Evolutionary conservation across 2,329 filamentous ascomycete genomes (phyloP).

Genomic region (Aspergillus sp.): DNA sequence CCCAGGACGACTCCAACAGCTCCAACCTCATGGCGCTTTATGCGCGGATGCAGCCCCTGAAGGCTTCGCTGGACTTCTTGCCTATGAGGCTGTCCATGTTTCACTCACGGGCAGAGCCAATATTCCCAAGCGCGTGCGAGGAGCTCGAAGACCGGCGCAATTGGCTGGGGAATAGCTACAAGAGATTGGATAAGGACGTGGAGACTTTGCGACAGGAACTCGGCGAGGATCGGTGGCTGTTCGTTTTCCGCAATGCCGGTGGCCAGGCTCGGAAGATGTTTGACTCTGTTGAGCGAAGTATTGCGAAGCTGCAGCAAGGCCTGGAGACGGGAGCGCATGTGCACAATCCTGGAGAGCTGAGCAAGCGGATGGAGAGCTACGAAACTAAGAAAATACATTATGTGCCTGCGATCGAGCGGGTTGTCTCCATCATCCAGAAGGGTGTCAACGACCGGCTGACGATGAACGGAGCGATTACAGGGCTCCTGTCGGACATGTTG

Average conservation of each 20-base stretch:
- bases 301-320: conserved; percentile 69
- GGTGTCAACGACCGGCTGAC: conserved; percentile 93
- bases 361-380: conserved; percentile 83
- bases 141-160: conserved; percentile 70
- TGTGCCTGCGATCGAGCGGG: conserved; percentile 81
- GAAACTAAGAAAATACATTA: conserved; percentile 94
- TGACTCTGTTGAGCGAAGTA: conserved; percentile 82
- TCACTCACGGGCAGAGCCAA: conserved; percentile 61
- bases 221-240: conserved; percentile 90
- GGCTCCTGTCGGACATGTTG: conserved; percentile 76
- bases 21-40: conserved; percentile 82
- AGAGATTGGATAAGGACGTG: conserved; percentile 79
- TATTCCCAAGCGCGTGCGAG: conserved; percentile 84
- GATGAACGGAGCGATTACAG: conserved; percentile 88
- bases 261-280: conserved; percentile 93
- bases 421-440: conserved; percentile 85
- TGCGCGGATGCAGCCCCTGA: conserved; percentile 86
- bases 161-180: conserved; percentile 74
- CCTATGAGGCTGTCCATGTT: conserved; percentile 91
- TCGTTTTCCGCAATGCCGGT: conserved; percentile 88
- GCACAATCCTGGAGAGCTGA: conserved; percentile 58
- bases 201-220: conserved; percentile 82
- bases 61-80: conserved; percentile 87
- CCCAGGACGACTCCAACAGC: conserved; percentile 76
- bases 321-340: conserved; percentile 66